Percentiles rank a stretch among this genome's conserved stretches.
Conservation (phyloP, 495 filamentous ascomycete species). For the Penicillium goetzii region DNA sequence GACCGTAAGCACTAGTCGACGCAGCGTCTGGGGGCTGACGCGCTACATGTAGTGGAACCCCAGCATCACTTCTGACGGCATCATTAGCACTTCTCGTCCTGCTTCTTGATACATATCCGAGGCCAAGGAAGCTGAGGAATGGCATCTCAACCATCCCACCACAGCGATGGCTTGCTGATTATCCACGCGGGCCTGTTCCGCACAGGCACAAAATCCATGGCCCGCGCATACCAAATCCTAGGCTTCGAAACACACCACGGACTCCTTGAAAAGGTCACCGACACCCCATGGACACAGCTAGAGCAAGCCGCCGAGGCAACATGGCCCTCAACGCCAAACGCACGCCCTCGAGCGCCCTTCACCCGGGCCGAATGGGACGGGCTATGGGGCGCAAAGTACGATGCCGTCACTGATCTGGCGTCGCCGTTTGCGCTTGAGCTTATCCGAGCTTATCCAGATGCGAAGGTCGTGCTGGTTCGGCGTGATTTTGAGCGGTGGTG, state of each 20-base stretch:
- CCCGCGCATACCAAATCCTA: constrained; percentile 13
- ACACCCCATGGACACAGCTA: constrained; percentile 6
- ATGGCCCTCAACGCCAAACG: constrained; percentile 6
- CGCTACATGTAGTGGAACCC: not conserved
- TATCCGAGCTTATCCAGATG: constrained; percentile 1
- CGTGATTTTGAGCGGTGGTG: not conserved
- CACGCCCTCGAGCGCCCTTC: constrained; percentile 8
- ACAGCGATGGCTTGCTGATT: constrained; percentile 5
- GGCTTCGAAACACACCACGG: constrained; percentile 15
- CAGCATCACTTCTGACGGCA: not conserved
- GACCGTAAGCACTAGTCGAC: too few relatives aligned
- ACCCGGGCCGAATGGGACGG: constrained; percentile 12
- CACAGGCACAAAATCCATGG: constrained; percentile 15
- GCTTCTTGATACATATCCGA: not conserved
- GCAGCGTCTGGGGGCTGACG: too few relatives aligned
- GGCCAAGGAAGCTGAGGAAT: not conserved
- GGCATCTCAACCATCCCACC: not conserved
- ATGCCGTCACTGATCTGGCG: constrained; percentile 9
- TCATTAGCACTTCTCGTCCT: not conserved
- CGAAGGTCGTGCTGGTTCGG: not conserved
- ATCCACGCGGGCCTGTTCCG: constrained; percentile 18
- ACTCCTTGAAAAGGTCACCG: constrained; percentile 10
- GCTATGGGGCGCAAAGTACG: constrained; percentile 7
- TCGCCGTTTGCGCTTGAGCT: constrained; percentile 1
- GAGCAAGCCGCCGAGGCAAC: constrained; percentile 14